Evolutionary conservation across 352 stramenopile genomes (phyloP).

Genomic region (Phytophthora colocasiae): DNA sequence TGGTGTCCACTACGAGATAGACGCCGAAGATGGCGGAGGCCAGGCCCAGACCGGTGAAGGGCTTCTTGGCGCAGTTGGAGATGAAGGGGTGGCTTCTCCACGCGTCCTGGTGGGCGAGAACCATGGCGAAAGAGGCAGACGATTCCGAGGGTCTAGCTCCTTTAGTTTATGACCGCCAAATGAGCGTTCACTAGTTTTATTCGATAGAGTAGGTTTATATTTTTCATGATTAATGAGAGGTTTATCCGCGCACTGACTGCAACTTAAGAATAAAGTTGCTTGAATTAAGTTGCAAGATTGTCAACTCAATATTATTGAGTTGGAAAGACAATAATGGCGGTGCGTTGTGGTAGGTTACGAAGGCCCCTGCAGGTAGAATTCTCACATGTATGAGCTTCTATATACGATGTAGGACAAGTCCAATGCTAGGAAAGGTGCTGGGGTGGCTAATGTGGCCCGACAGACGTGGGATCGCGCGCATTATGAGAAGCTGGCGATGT

Average conservation of each 20-base stretch:
- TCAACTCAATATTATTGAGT: constrained; percentile 5
- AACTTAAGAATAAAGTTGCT: constrained; percentile 9
- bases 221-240: too few species aligned
- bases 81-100: constrained; percentile 92
- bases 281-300: background rate
- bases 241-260: background rate
- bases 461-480: constrained; percentile 85
- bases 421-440: constrained; percentile 45
- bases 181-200: background rate
- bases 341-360: constrained; percentile 8
- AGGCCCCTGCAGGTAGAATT: background rate
- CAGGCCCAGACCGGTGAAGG: constrained; percentile 79
- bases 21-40: constrained; percentile 81
- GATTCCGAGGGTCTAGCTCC: constrained; percentile 40
- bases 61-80: constrained; percentile 83
- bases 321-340: constrained; percentile 13
- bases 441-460: constrained; percentile 82
- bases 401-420: constrained; percentile 44
- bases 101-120: constrained; percentile 88
- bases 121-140: constrained; percentile 49
- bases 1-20: constrained; percentile 75
- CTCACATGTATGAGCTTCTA: background rate
- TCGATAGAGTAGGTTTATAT: too few species aligned
- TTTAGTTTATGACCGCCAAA: constrained; percentile 24
- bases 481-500: constrained; percentile 81